Conservation (phyloP, 2,329 filamentous ascomycete genomes). For the Myriosclerotinia scirpicola region DNA sequence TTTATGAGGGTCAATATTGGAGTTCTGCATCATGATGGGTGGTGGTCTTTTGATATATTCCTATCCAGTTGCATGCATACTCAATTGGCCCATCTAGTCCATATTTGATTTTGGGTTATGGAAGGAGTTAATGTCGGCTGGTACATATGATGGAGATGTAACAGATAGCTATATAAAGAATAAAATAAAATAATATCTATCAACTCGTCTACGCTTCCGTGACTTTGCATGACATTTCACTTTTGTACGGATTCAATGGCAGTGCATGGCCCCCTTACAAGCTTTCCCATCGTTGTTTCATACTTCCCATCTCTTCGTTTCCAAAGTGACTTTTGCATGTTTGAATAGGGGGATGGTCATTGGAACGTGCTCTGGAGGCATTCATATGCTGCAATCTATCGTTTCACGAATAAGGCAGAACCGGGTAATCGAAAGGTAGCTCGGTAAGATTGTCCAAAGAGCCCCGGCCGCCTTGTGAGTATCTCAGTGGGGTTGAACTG, state of each 20-base stretch:
- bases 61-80: constrained; percentile 2
- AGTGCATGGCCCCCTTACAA: background rate
- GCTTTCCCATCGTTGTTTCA: background rate
- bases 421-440: background rate
- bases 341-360: background rate
- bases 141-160: background rate
- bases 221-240: background rate
- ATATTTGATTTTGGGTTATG: background rate
- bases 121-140: background rate
- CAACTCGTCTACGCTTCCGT: background rate
- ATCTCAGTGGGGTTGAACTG: too few species aligned
- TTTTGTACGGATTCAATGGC: background rate
- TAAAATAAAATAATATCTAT: background rate
- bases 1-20: constrained; percentile 3
- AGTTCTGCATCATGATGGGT: constrained; percentile 7
- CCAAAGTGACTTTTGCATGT: background rate
- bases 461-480: too few species aligned
- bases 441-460: background rate
- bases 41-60: constrained; percentile 10
- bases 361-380: background rate
- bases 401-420: background rate
- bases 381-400: background rate
- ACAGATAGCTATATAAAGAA: background rate
- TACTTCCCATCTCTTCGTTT: background rate
- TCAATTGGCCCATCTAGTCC: background rate